These are phyloP conservation scores for Volvox reticuliferus DNA, from an alignment of 139 green algal genomes.

Conservation along the genomic window DNA sequence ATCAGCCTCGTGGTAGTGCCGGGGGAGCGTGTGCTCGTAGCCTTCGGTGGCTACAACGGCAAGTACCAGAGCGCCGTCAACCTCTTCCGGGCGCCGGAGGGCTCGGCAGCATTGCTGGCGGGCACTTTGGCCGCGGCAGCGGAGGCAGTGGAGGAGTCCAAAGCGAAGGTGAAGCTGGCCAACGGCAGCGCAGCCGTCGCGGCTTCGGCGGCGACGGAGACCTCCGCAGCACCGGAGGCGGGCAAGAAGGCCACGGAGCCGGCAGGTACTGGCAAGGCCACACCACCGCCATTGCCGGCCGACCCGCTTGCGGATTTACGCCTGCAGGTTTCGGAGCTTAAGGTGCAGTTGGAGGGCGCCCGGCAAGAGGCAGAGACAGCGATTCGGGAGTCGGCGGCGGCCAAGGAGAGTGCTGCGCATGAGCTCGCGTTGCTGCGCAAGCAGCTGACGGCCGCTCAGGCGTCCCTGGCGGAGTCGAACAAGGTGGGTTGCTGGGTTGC, in stretches of 20 bases:
- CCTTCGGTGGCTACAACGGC: conserved; percentile 89
- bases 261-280: conserved; percentile 9
- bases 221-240: not conserved
- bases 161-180: not conserved
- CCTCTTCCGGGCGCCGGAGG: conserved; percentile 51
- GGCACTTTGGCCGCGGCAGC: not conserved
- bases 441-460: conserved; percentile 75
- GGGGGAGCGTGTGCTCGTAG: conserved; percentile 61
- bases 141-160: not conserved
- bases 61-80: conserved; percentile 75
- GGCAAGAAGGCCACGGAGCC: not conserved
- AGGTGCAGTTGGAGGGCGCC: conserved; percentile 56
- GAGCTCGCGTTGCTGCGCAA: conserved; percentile 85
- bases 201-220: not conserved
- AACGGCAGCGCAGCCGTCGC: not conserved
- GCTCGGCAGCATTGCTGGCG: conserved; percentile 5
- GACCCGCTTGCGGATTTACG: not conserved
- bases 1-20: conserved; percentile 61
- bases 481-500: conserved; percentile 45
- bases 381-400: conserved; percentile 58
- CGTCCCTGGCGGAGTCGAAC: conserved; percentile 58
- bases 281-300: not conserved
- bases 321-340: conserved; percentile 32
- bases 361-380: conserved; percentile 51
- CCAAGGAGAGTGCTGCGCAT: conserved; percentile 71